These are phyloP conservation scores for Backusella luteola DNA, from an alignment of 192 early-diverging fungal genomes.

Conservation along the genomic window DNA sequence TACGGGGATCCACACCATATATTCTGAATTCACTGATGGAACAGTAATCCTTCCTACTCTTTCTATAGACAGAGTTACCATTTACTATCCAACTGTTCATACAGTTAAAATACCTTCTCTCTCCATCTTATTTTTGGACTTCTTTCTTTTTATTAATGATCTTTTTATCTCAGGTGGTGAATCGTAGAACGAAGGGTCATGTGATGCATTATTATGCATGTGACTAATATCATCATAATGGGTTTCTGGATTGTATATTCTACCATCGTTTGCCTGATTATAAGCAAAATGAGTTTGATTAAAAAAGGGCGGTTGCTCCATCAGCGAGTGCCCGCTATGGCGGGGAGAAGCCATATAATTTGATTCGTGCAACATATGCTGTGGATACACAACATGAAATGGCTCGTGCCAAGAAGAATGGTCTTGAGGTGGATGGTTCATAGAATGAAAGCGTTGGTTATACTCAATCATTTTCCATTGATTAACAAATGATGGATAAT, in stretches of 20 bases:
- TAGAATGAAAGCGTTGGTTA: neutral
- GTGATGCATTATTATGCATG: neutral
- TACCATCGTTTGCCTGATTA: too few species aligned
- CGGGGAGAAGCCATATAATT: neutral
- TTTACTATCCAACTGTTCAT: too few species aligned
- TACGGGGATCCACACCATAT: slow-evolving; percentile 31
- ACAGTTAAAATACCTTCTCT: neutral
- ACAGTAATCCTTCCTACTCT: slow-evolving; percentile 34
- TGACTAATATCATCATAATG: neutral
- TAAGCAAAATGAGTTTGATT: neutral
- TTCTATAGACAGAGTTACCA: neutral
- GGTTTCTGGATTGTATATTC: too few species aligned
- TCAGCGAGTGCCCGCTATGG: neutral
- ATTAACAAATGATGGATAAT: neutral
- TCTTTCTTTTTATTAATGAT: neutral
- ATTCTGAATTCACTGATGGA: slow-evolving; percentile 27
- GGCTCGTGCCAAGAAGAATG: neutral
- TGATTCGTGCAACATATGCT: neutral
- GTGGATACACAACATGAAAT: neutral
- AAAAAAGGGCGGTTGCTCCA: neutral
- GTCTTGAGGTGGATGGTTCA: neutral
- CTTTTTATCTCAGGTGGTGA: neutral
- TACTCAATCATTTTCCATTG: neutral
- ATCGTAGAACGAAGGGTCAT: neutral
- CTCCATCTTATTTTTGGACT: neutral